phyloP scores from a whole-genome alignment of 306 rosid genomes.

The Rubus parviflorus region DNA sequence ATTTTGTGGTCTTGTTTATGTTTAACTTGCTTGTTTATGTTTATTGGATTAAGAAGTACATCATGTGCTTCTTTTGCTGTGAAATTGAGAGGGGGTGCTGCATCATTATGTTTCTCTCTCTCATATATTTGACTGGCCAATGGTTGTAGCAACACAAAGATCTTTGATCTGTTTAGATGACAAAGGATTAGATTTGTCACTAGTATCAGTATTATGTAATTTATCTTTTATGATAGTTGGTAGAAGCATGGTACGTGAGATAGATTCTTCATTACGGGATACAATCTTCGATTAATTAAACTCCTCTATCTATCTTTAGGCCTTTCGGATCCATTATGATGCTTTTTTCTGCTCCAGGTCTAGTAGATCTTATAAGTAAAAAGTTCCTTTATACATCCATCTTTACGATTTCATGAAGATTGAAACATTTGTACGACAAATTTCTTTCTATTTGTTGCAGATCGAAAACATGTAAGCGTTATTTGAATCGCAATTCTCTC shows the following conservation, averaged over 20 bases:
- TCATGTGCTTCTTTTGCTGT: no score
- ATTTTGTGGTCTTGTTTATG: no score
- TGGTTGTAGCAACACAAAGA: no score
- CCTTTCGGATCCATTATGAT: not conserved
- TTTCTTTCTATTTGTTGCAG: slow-evolving; percentile 48
- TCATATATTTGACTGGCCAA: not conserved
- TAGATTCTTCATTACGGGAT: not conserved
- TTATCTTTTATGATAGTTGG: not conserved
- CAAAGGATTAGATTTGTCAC: no score
- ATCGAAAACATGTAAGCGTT: slow-evolving; percentile 94
- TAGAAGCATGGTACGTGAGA: not conserved
- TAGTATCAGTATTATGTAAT: not conserved
- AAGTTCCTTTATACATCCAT: not conserved
- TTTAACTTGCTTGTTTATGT: no score
- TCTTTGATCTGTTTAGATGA: no score
- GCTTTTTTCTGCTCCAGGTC: not conserved
- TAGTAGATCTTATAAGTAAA: not conserved
- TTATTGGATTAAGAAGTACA: no score
- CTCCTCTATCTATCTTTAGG: not conserved
- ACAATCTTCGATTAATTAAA: not conserved
- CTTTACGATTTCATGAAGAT: not conserved
- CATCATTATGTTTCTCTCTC: no score
- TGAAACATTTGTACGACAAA: not conserved
- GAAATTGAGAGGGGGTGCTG: no score
- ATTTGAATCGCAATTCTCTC: slow-evolving; percentile 93